Evolutionary conservation across 1,284 basidiomycete genomes (phyloP).

Genomic region (Cryptococcus sp.): DNA sequence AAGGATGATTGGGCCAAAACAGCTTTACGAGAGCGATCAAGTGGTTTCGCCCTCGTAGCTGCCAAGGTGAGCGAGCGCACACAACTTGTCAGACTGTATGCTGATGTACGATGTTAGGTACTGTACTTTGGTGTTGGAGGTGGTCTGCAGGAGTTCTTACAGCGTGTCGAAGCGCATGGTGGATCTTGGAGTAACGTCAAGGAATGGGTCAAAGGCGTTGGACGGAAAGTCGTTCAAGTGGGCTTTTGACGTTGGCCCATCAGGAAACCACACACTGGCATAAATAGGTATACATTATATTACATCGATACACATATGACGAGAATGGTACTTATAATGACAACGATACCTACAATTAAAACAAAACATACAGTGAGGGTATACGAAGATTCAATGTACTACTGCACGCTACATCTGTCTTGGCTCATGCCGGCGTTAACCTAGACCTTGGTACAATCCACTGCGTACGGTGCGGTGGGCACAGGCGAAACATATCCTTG

Average conservation of each 20-base stretch:
- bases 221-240: slow-evolving; percentile 65
- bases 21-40: slow-evolving; percentile 17
- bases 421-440: too few relatives aligned
- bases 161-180: slow-evolving; percentile 55
- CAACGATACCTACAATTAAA: too few relatives aligned
- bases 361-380: too few relatives aligned
- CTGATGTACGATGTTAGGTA: slow-evolving; percentile 58
- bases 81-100: neutral
- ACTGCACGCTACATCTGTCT: too few relatives aligned
- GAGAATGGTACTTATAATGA: too few relatives aligned
- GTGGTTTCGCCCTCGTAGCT: slow-evolving; percentile 44
- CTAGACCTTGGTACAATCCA: too few relatives aligned
- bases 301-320: too few relatives aligned
- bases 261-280: too few relatives aligned
- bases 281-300: too few relatives aligned
- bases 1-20: slow-evolving; percentile 26
- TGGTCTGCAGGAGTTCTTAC: slow-evolving; percentile 73
- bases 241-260: slow-evolving; percentile 53
- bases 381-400: too few relatives aligned
- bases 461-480: too few relatives aligned
- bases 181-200: slow-evolving; percentile 50
- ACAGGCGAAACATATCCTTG: too few relatives aligned
- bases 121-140: slow-evolving; percentile 97
- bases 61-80: slow-evolving; percentile 42
- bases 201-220: slow-evolving; percentile 65